Evolutionary conservation across 2,329 filamentous ascomycete genomes (phyloP).

Genomic region (Cryphonectria japonica): DNA sequence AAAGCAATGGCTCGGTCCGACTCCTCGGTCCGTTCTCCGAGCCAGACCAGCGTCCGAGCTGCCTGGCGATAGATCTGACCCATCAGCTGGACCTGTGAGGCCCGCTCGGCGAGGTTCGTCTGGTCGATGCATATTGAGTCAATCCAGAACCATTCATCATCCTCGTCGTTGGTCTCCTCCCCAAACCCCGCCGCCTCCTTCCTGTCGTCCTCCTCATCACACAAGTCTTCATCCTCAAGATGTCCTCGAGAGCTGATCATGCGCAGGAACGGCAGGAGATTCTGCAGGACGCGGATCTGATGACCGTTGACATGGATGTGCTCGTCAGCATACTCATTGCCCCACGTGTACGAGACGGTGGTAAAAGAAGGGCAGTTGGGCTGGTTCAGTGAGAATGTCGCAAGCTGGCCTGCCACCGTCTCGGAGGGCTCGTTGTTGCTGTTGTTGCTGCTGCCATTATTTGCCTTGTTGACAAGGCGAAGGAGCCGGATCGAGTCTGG

Average conservation of each 20-base stretch:
- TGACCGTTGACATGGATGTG: slow-evolving; percentile 3
- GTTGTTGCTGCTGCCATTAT: neutral
- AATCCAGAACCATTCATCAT: slow-evolving; percentile 23
- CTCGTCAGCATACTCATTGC: slow-evolving; percentile 5
- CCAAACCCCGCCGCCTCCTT: neutral
- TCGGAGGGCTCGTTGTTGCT: neutral
- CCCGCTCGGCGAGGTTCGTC: slow-evolving; percentile 15
- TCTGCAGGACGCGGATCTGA: neutral
- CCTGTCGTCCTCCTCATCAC: neutral
- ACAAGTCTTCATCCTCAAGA: too few species aligned
- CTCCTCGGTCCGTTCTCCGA: slow-evolving; percentile 13
- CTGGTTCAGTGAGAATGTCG: slow-evolving; percentile 13
- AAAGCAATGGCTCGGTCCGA: slow-evolving; percentile 13
- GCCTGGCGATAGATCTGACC: slow-evolving; percentile 21
- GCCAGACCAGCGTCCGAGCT: slow-evolving; percentile 16
- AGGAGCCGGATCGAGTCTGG: slow-evolving; percentile 17
- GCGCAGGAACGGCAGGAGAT: slow-evolving; percentile 18
- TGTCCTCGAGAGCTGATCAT: slow-evolving; percentile 16
- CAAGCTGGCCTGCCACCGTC: slow-evolving; percentile 18
- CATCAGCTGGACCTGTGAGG: slow-evolving; percentile 25
- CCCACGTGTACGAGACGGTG: slow-evolving; percentile 23
- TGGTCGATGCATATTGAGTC: slow-evolving; percentile 27
- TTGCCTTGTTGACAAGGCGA: neutral
- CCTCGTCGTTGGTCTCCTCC: neutral
- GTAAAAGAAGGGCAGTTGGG: slow-evolving; percentile 17